Evolutionary conservation across 371 early-diverging fungal species (phyloP).

Genomic region (Syncephalastrum sp.): DNA sequence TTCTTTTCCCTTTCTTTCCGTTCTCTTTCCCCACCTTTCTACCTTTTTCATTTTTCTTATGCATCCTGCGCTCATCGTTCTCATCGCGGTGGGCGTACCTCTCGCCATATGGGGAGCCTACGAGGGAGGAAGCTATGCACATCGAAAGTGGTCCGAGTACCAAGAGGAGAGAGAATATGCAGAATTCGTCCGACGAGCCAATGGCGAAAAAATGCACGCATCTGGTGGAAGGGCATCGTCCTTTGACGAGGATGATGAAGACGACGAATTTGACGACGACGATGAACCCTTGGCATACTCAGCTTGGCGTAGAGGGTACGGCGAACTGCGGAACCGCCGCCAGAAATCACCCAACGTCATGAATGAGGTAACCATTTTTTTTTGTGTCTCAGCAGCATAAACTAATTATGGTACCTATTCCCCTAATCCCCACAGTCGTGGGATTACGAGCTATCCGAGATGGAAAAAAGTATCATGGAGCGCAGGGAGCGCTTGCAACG

Average conservation of each 20-base stretch:
- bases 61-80: slow-evolving; percentile 25
- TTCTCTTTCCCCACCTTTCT: background rate
- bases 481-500: slow-evolving; percentile 17
- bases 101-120: slow-evolving; percentile 25
- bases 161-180: slow-evolving; percentile 32
- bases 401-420: background rate
- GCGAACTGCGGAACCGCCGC: slow-evolving; percentile 7
- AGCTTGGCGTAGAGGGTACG: background rate
- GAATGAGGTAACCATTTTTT: background rate
- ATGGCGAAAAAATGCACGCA: slow-evolving; percentile 21
- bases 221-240: background rate
- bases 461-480: slow-evolving; percentile 21
- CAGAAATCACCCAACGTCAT: slow-evolving; percentile 1
- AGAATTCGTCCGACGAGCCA: slow-evolving; percentile 21
- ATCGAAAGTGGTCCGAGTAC: slow-evolving; percentile 24
- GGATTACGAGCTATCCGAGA: slow-evolving; percentile 24
- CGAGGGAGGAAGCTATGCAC: slow-evolving; percentile 22
- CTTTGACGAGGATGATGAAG: slow-evolving; percentile 11
- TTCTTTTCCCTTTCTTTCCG: background rate
- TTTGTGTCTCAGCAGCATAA: background rate
- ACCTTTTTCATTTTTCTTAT: slow-evolving; percentile 8
- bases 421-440: no score
- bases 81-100: slow-evolving; percentile 20
- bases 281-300: slow-evolving; percentile 21
- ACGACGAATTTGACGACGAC: slow-evolving; percentile 19